Evolutionary conservation across 306 rosid species (phyloP).

Genomic region (Acacia confusa): DNA sequence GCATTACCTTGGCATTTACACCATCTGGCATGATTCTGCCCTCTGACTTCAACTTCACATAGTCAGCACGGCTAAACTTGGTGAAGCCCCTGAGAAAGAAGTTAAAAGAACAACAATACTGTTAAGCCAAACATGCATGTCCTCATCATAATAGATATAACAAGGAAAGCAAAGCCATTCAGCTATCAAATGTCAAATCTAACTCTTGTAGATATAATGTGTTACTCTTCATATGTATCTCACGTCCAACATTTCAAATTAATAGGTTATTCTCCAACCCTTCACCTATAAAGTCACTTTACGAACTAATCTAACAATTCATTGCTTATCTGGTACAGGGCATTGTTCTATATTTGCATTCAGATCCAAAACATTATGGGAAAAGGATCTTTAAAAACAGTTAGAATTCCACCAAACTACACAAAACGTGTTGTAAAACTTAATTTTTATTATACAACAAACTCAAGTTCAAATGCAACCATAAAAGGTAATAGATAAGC

Average conservation of each 20-base stretch:
- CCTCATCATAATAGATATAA: background rate
- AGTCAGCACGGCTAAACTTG: conserved; percentile 63
- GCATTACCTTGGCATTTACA: conserved; percentile 75
- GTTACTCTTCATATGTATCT: background rate
- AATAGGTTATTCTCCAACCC: background rate
- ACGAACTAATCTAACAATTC: background rate
- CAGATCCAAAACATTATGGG: background rate
- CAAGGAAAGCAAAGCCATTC: background rate
- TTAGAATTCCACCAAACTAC: background rate
- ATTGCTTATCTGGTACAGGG: background rate
- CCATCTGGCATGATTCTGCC: conserved; percentile 60
- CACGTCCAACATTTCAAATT: background rate
- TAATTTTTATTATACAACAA: background rate
- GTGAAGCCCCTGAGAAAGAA: conserved; percentile 68
- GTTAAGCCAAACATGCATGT: background rate
- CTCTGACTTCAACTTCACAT: conserved; percentile 59
- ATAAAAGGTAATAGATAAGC: conserved; percentile 7
- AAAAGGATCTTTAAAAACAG: background rate
- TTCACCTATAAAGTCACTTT: background rate
- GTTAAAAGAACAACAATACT: conserved; percentile 1
- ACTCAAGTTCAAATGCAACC: background rate
- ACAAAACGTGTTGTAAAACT: background rate
- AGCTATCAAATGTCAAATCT: background rate
- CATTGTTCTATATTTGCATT: background rate
- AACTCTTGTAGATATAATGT: background rate